phyloP scores from a whole-genome alignment of 2,329 filamentous ascomycete genomes.

The Paraconiothyrium sp. region DNA sequence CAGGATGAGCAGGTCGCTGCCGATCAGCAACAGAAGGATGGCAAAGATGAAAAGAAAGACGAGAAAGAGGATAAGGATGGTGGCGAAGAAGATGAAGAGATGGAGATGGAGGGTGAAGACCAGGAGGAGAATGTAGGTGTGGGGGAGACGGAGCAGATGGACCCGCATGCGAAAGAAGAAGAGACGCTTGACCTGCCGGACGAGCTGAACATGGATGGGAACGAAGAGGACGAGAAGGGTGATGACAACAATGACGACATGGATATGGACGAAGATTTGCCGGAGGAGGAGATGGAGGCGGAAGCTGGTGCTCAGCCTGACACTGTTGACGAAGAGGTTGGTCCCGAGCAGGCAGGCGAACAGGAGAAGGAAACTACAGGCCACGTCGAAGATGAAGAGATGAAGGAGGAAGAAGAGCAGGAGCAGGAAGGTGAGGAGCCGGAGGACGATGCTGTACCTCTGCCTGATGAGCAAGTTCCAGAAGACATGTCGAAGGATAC shows the following conservation, averaged over 20 bases:
- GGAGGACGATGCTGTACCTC: slow-evolving; percentile 47
- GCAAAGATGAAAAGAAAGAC: slow-evolving; percentile 63
- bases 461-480: slow-evolving; percentile 62
- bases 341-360: slow-evolving; percentile 44
- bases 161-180: slow-evolving; percentile 82
- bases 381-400: slow-evolving; percentile 49
- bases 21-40: slow-evolving; percentile 60
- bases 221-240: slow-evolving; percentile 67
- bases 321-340: slow-evolving; percentile 45
- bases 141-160: slow-evolving; percentile 72
- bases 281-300: slow-evolving; percentile 44
- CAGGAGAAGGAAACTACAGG: slow-evolving; percentile 47
- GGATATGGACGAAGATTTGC: slow-evolving; percentile 48
- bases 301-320: slow-evolving; percentile 42
- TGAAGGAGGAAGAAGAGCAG: slow-evolving; percentile 57
- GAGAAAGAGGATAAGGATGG: slow-evolving; percentile 68
- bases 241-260: slow-evolving; percentile 54
- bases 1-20: slow-evolving; percentile 57
- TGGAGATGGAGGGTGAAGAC: slow-evolving; percentile 66
- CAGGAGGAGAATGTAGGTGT: slow-evolving; percentile 69
- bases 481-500: slow-evolving; percentile 57
- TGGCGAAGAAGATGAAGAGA: slow-evolving; percentile 64
- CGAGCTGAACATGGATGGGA: slow-evolving; percentile 82
- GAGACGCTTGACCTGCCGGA: slow-evolving; percentile 86
- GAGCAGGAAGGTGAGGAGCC: slow-evolving; percentile 60